Evolutionary conservation across 106 monocot genomes (phyloP).

Genomic region (Iris macrosiphon): DNA sequence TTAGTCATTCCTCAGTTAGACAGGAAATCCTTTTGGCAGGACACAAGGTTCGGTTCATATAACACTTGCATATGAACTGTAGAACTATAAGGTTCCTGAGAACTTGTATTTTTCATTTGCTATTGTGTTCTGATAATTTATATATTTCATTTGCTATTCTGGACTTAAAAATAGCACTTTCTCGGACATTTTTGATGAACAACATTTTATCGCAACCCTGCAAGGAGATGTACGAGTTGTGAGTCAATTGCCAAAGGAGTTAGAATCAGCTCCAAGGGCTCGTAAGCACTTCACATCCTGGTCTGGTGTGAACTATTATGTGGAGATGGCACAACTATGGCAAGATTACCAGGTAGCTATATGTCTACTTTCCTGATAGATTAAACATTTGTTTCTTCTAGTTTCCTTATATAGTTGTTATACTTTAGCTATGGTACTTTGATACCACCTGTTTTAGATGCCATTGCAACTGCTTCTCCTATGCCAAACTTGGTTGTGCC

Average conservation of each 20-base stretch:
- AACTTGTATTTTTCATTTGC: not conserved
- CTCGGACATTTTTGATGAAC: conserved; percentile 85
- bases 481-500: too few species aligned
- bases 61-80: not conserved
- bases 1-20: conserved; percentile 87
- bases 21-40: conserved; percentile 90
- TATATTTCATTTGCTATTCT: conserved; percentile 4
- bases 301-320: conserved; percentile 71
- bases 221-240: conserved; percentile 69
- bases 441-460: too few species aligned
- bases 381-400: not conserved
- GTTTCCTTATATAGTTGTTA: conserved; percentile 1
- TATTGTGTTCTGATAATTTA: not conserved
- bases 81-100: not conserved
- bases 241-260: conserved; percentile 53
- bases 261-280: conserved; percentile 65
- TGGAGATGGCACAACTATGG: conserved; percentile 53
- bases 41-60: conserved; percentile 53
- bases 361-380: not conserved
- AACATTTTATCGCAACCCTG: conserved; percentile 71
- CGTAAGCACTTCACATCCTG: conserved; percentile 94
- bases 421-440: not conserved
- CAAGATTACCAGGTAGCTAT: conserved; percentile 68
- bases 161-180: conserved; percentile 43
- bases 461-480: too few species aligned